Percentiles rank a stretch among this genome's conserved stretches.
Conservation (phyloP, 2,329 filamentous ascomycete genomes). For the Sporothrix phasma region DNA sequence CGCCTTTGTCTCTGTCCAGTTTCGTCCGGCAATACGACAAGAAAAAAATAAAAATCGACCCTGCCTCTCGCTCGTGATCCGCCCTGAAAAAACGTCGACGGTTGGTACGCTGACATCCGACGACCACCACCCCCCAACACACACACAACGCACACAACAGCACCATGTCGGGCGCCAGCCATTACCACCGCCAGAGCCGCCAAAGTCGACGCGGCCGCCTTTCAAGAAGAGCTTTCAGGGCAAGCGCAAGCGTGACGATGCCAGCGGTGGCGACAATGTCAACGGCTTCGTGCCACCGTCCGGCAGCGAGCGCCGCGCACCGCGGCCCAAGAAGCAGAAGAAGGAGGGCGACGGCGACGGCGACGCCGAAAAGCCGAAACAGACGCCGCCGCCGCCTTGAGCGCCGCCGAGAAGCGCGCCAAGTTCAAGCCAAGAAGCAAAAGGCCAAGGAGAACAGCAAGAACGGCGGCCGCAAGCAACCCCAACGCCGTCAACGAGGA, state of each 20-base stretch:
- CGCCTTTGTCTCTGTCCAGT: slow-evolving; percentile 2
- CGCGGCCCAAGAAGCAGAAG: slow-evolving; percentile 13
- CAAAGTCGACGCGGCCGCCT: slow-evolving; percentile 6
- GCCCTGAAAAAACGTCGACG: not conserved
- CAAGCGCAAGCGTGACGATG: slow-evolving; percentile 15
- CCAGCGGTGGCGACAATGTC: slow-evolving; percentile 4
- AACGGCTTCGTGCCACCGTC: slow-evolving; percentile 1
- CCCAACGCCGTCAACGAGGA: slow-evolving; percentile 34
- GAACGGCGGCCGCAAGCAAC: slow-evolving; percentile 22
- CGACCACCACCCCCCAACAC: not conserved
- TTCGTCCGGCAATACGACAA: slow-evolving; percentile 12
- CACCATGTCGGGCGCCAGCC: slow-evolving; percentile 11
- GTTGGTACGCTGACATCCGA: not conserved
- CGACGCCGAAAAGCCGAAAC: not conserved
- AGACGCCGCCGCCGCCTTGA: not conserved
- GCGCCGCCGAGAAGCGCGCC: not conserved
- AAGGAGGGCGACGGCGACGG: not conserved
- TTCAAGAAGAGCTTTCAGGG: slow-evolving; percentile 5
- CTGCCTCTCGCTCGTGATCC: not conserved
- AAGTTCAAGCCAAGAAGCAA: slow-evolving; percentile 10
- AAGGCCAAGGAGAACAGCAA: not conserved
- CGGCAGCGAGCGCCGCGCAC: not conserved
- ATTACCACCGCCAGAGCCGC: slow-evolving; percentile 9
- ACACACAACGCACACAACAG: not conserved
- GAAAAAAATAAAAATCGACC: slow-evolving; percentile 4